Percentiles rank a stretch among this genome's conserved stretches.
These are phyloP conservation scores for Acer saccharum DNA, from an alignment of 345 rosid genomes.

Conservation along the genomic window DNA sequence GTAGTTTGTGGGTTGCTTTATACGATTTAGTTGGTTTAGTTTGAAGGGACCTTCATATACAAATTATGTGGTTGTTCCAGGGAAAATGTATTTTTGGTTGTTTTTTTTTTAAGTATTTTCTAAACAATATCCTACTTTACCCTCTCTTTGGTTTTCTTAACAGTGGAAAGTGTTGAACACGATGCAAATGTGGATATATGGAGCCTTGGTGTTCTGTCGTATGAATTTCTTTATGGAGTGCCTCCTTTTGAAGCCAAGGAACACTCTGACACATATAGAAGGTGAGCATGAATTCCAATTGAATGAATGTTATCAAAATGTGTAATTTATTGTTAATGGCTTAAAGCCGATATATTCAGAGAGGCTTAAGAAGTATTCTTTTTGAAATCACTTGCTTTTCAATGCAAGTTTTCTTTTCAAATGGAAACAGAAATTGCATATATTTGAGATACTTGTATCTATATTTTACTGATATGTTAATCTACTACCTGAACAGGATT, in stretches of 20 bases:
- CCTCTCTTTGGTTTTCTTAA: slow-evolving; percentile 7
- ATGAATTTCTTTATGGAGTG: slow-evolving; percentile 85
- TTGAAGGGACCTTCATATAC: too few relatives aligned
- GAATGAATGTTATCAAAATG: too few relatives aligned
- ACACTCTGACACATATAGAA: slow-evolving; percentile 92
- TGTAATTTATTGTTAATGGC: too few relatives aligned
- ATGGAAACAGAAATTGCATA: too few relatives aligned
- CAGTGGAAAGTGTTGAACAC: slow-evolving; percentile 96
- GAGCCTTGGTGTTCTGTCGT: slow-evolving; percentile 97
- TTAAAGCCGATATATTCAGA: background rate
- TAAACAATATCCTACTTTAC: background rate
- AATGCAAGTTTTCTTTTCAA: too few relatives aligned
- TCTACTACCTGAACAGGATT: slow-evolving; percentile 52
- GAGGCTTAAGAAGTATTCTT: background rate
- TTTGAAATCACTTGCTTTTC: background rate
- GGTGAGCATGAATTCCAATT: slow-evolving; percentile 36
- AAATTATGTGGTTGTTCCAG: too few relatives aligned
- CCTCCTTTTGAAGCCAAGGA: slow-evolving; percentile 95
- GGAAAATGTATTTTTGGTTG: background rate
- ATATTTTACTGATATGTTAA: background rate
- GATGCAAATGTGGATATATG: slow-evolving; percentile 96
- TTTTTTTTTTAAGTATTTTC: background rate
- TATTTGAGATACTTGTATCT: background rate
- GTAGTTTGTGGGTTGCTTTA: too few relatives aligned
- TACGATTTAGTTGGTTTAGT: too few relatives aligned